Evolutionary conservation across 371 early-diverging fungal species (phyloP).

Genomic region (Apophysomyces variabilis): DNA sequence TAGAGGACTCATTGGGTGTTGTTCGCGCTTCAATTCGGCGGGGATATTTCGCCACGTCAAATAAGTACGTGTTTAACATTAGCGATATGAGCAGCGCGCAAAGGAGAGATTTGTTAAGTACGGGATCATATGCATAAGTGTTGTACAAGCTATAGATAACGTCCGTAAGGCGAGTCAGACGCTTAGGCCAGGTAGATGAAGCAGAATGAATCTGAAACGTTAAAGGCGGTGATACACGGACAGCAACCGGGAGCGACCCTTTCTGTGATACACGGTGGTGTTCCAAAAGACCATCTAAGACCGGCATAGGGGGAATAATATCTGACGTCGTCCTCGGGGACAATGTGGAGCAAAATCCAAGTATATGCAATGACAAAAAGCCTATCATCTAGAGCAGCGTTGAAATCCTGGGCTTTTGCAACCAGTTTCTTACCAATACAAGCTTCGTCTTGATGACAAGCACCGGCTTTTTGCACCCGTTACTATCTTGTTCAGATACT

Average conservation of each 20-base stretch:
- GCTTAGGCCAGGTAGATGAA: constrained; percentile 27
- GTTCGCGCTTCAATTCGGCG: constrained; percentile 13
- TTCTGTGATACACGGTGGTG: constrained; percentile 50
- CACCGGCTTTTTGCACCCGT: constrained; percentile 24
- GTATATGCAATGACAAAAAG: constrained; percentile 76
- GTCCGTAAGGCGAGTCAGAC: constrained; percentile 45
- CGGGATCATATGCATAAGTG: constrained; percentile 67
- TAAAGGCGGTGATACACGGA: constrained; percentile 68
- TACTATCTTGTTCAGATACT: neutral
- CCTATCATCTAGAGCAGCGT: constrained; percentile 53
- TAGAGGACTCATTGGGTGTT: constrained; percentile 22
- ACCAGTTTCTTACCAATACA: constrained; percentile 36
- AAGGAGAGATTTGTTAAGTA: constrained; percentile 65
- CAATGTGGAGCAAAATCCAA: constrained; percentile 74
- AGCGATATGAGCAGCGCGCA: constrained; percentile 60
- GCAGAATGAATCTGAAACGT: constrained; percentile 53
- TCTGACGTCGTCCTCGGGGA: constrained; percentile 46
- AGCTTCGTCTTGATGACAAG: constrained; percentile 62
- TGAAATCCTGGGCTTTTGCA: neutral
- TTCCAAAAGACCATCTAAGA: constrained; percentile 50
- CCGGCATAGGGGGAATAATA: constrained; percentile 40
- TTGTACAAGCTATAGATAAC: constrained; percentile 39
- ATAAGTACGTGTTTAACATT: constrained; percentile 68
- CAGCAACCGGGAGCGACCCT: constrained; percentile 53
- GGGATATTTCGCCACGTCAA: constrained; percentile 65